Evolutionary conservation across 495 filamentous ascomycete species (phyloP), one percentile per base, ranked within the genome.

Genomic region (Oleoguttula mirabilis): DNA sequence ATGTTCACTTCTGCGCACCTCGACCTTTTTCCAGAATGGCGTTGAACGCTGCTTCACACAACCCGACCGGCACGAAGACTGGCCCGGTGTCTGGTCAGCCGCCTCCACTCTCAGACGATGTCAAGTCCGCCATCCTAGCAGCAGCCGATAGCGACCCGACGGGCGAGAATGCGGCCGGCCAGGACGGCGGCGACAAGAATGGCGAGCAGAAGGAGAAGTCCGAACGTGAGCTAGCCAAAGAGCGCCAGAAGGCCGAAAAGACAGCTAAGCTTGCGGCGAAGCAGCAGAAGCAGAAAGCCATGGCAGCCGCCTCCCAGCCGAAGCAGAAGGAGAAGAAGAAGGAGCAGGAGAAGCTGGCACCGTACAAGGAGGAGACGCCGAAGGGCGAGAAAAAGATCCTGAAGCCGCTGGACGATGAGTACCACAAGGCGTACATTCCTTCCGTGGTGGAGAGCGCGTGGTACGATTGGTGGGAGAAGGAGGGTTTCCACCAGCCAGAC

Each of bases 401-500:
- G 19, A 60, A 61, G 50, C 44, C 55, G 11, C 32, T 66, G 21
- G 62, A 66, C 40, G 61, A 63, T 37, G 49, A 46, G 25, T 58
- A 47, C 39, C 44, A 55, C 44, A 73, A 74, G 47, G 73, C 69
- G 21, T 77, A 77, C 48, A 70, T 73, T 23, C 72, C 73, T 15
- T 64, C 66, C 45, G 62, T 61, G 17, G 73, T 78, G 36, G 74
- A 77, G 58, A 60, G 58, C 10, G 70, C 67, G 17, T 69, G 73
- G 53, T 68, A 70, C 41, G 65, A 71, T 17, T 77, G 72, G 72
- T 77, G 74, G 73, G 71, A 77, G 54, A 64, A 70, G 58, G 65
- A 67, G 41, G 76, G 71, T 35, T 79, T 84, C 61, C 86, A 87
- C 63, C 66, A 75, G 60, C 84, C 84, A 21, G 75, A 84, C 53